Evolutionary conservation across 208 protist genomes (phyloP).

Genomic region (Wallacemonas sp.): DNA sequence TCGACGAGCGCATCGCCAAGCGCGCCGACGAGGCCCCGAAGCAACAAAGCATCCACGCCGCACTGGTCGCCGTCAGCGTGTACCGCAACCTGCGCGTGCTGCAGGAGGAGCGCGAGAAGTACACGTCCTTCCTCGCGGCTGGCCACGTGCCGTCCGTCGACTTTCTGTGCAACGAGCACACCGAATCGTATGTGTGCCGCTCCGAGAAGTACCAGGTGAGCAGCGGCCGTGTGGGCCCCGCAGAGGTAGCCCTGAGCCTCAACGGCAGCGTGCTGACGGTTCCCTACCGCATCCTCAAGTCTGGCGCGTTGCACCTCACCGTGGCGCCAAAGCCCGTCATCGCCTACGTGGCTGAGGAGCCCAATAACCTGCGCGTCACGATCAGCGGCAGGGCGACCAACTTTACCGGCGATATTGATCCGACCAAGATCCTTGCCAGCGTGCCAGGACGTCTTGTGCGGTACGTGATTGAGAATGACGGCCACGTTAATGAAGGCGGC

Average conservation of each 20-base stretch:
- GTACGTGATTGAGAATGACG: constrained; percentile 93
- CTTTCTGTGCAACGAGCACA: constrained; percentile 54
- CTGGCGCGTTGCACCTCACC: constrained; percentile 76
- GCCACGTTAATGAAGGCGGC: constrained; percentile 80
- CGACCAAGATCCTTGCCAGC: constrained; percentile 90
- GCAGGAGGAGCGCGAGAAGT: constrained; percentile 61
- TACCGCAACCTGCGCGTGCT: constrained; percentile 49
- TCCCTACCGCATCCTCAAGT: constrained; percentile 80
- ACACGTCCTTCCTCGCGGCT: constrained; percentile 66
- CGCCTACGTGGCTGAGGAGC: constrained; percentile 93
- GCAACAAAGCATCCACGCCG: constrained; percentile 57
- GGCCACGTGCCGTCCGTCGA: constrained; percentile 87
- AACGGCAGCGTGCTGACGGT: constrained; percentile 73
- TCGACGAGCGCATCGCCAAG: constrained; percentile 78
- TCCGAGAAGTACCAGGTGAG: constrained; percentile 77
- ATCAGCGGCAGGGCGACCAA: constrained; percentile 91
- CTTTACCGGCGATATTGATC: constrained; percentile 95
- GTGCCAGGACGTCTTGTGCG: constrained; percentile 96
- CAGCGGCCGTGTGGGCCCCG: constrained; percentile 40
- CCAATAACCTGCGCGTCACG: constrained; percentile 85
- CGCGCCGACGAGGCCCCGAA: constrained; percentile 40
- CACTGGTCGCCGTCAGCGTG: constrained; percentile 71
- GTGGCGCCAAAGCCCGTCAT: constrained; percentile 76
- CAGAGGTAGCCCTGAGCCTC: constrained; percentile 67
- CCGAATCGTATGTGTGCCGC: constrained; percentile 74